A percentile compares a stretch with the other conserved stretches of the same genome.
Conservation (phyloP, 768 basidiomycete genomes). For the Leccinellum albellum region DNA sequence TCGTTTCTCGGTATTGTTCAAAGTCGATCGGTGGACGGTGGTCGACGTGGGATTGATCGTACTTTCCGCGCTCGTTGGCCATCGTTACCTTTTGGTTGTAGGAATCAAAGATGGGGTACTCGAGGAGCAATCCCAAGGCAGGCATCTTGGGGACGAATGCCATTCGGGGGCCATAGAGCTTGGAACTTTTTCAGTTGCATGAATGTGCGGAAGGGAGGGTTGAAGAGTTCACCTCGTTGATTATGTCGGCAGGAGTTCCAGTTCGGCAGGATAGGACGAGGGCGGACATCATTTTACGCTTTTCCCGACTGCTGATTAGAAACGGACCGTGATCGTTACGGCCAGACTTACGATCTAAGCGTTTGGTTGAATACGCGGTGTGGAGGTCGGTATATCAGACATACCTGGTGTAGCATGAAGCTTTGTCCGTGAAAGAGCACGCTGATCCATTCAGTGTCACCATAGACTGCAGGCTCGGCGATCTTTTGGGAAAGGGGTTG, state of each 20-base stretch:
- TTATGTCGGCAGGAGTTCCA: conserved; percentile 65
- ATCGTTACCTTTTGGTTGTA: conserved; percentile 61
- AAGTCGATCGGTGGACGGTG: conserved; percentile 75
- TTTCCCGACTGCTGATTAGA: conserved; percentile 12
- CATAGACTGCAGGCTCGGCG: conserved; percentile 82
- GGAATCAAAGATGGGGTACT: conserved; percentile 77
- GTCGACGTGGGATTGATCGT: conserved; percentile 51
- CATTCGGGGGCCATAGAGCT: conserved; percentile 74
- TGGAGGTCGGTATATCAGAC: background rate
- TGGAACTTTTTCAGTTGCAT: background rate
- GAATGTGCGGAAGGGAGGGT: background rate
- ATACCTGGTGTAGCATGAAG: conserved; percentile 97
- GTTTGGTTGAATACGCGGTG: conserved; percentile 11
- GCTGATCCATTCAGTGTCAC: conserved; percentile 92
- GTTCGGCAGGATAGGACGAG: conserved; percentile 80
- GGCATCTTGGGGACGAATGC: conserved; percentile 96
- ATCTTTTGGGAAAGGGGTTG: conserved; percentile 44
- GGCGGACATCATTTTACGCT: conserved; percentile 97
- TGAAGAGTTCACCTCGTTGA: conserved; percentile 55
- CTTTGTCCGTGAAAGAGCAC: conserved; percentile 94
- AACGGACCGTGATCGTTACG: background rate
- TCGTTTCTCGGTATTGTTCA: conserved; percentile 56
- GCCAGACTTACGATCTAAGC: conserved; percentile 29
- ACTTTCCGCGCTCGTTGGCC: conserved; percentile 39
- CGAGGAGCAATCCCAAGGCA: conserved; percentile 86